phyloP scores from a whole-genome alignment of 2,329 filamentous ascomycete species.

The Xylariaceae sp. region DNA sequence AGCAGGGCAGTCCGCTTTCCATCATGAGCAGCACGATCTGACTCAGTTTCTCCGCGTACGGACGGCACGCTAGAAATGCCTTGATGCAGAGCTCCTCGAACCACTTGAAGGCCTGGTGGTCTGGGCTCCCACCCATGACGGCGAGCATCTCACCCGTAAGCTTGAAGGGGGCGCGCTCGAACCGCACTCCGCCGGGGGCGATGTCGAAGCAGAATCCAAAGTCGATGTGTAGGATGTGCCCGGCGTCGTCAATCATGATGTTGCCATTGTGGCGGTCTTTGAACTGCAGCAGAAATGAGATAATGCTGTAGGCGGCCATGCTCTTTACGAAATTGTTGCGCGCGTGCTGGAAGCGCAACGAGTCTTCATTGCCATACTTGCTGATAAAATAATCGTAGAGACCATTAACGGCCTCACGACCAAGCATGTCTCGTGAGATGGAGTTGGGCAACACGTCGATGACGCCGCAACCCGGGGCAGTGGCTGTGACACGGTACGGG shows the following conservation, averaged over 20 bases:
- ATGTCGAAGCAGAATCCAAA: slow-evolving; percentile 99
- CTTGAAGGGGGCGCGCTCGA: slow-evolving; percentile 98
- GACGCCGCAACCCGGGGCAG: slow-evolving; percentile 94
- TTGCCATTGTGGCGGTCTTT: slow-evolving; percentile 99
- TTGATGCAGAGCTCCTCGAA: slow-evolving; percentile 98
- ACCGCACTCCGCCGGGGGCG: slow-evolving; percentile 92
- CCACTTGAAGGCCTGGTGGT: slow-evolving; percentile 87
- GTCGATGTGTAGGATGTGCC: slow-evolving; percentile 97
- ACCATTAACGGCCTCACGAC: slow-evolving; percentile 95
- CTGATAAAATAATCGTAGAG: slow-evolving; percentile 98
- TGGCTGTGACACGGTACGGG: slow-evolving; percentile 95
- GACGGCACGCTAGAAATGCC: slow-evolving; percentile 85
- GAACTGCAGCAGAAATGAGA: slow-evolving; percentile 95
- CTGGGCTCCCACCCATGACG: slow-evolving; percentile 91
- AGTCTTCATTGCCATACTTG: slow-evolving; percentile 96
- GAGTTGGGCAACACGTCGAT: slow-evolving; percentile 98
- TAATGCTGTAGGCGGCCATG: slow-evolving; percentile 98
- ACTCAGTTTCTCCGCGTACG: slow-evolving; percentile 83
- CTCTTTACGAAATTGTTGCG: slow-evolving; percentile 98
- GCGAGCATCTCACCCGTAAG: slow-evolving; percentile 96
- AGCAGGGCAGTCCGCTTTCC: slow-evolving; percentile 93
- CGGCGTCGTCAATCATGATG: slow-evolving; percentile 98
- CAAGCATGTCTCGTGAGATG: slow-evolving; percentile 97
- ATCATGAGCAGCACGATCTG: slow-evolving; percentile 95
- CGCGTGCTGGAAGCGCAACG: slow-evolving; percentile 90